Percentiles rank a stretch among this genome's conserved stretches.
These are phyloP conservation scores for Clonostachys rhizophaga DNA, from an alignment of 2,329 filamentous ascomycete species.

Conservation along the genomic window DNA sequence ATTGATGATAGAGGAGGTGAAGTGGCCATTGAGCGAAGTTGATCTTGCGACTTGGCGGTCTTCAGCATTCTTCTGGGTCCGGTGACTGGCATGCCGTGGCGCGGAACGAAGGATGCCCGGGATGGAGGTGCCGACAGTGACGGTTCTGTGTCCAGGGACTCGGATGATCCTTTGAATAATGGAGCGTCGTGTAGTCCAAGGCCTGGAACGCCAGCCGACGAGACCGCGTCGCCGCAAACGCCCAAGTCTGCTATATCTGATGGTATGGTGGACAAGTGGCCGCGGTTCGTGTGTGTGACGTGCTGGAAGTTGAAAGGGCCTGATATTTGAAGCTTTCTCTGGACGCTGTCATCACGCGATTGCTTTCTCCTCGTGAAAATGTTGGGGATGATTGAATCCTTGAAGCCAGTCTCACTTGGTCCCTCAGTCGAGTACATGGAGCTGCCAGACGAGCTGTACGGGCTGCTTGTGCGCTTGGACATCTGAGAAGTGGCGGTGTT, in stretches of 20 bases:
- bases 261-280: slow-evolving; percentile 35
- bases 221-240: slow-evolving; percentile 11
- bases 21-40: slow-evolving; percentile 18
- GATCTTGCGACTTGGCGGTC: slow-evolving; percentile 38
- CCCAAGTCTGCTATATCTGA: slow-evolving; percentile 37
- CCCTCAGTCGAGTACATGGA: slow-evolving; percentile 43
- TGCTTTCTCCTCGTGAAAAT: slow-evolving; percentile 46
- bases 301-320: slow-evolving; percentile 65
- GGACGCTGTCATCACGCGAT: slow-evolving; percentile 22
- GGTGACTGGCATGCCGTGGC: slow-evolving; percentile 10
- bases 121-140: slow-evolving; percentile 16
- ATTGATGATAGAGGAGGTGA: too few relatives aligned
- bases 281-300: slow-evolving; percentile 51
- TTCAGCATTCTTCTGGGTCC: slow-evolving; percentile 30
- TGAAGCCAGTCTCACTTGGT: slow-evolving; percentile 25
- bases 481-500: slow-evolving; percentile 23
- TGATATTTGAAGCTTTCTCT: slow-evolving; percentile 50
- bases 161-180: not conserved
- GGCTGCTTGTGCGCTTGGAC: slow-evolving; percentile 43
- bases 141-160: slow-evolving; percentile 2
- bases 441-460: slow-evolving; percentile 39
- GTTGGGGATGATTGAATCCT: slow-evolving; percentile 38
- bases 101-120: slow-evolving; percentile 9
- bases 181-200: slow-evolving; percentile 34
- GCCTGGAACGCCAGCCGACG: slow-evolving; percentile 3